Conservation (phyloP, 1,284 basidiomycete species). For the Cryptococcus hybrid region DNA sequence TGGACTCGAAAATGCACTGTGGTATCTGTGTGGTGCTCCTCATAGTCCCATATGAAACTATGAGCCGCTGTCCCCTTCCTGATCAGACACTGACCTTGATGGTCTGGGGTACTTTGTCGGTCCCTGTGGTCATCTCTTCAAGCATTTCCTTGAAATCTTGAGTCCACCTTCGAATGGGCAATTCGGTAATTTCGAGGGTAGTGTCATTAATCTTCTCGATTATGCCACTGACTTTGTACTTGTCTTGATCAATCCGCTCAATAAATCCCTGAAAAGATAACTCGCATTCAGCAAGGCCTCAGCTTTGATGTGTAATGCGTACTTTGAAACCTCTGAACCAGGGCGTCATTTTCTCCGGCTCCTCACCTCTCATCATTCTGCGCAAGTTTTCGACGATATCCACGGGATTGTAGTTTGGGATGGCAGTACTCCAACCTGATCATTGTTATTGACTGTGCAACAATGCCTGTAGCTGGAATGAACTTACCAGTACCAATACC, state of each 20-base stretch:
- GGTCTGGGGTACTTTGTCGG: slow-evolving; percentile 61
- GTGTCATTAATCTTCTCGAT: slow-evolving; percentile 76
- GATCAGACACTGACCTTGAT: slow-evolving; percentile 52
- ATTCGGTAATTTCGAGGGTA: slow-evolving; percentile 91
- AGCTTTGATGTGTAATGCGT: slow-evolving; percentile 5
- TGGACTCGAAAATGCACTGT: slow-evolving; percentile 88
- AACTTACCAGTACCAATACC: slow-evolving; percentile 89
- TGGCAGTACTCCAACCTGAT: slow-evolving; percentile 87
- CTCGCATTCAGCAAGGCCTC: background rate
- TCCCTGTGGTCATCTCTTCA: slow-evolving; percentile 61
- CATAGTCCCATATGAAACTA: slow-evolving; percentile 71
- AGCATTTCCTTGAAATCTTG: slow-evolving; percentile 87
- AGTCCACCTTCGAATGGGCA: slow-evolving; percentile 96
- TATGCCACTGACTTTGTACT: slow-evolving; percentile 80
- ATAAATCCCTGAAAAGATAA: slow-evolving; percentile 65
- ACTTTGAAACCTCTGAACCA: slow-evolving; percentile 93
- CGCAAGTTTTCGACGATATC: slow-evolving; percentile 89
- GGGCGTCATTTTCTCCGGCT: slow-evolving; percentile 79
- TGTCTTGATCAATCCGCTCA: slow-evolving; percentile 74
- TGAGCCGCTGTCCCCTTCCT: background rate
- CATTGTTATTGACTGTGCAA: slow-evolving; percentile 3
- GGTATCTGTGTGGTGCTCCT: slow-evolving; percentile 91
- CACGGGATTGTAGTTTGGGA: slow-evolving; percentile 90
- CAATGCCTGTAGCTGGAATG: background rate
- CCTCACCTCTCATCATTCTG: slow-evolving; percentile 82